A percentile compares a stretch with the other conserved stretches of the same genome.
Conservation (phyloP, 2,329 filamentous ascomycete species). For the Colletotrichum limetticola region DNA sequence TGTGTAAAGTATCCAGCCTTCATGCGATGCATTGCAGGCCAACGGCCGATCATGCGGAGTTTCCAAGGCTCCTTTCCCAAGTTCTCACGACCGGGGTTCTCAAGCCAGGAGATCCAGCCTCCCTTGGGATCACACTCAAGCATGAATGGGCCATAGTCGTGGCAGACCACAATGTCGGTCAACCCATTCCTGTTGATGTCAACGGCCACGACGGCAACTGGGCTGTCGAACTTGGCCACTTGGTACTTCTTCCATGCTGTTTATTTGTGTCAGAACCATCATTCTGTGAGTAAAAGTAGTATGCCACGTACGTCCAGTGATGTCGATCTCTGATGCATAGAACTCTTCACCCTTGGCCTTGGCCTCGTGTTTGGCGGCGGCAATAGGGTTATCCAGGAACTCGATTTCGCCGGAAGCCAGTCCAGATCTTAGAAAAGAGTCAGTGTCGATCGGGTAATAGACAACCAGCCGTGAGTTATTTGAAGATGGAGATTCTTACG, state of each 20-base stretch:
- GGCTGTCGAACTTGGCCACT: neutral
- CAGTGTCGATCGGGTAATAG: neutral
- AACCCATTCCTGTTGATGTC: slow-evolving; percentile 4
- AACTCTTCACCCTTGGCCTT: neutral
- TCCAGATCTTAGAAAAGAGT: neutral
- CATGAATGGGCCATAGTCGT: slow-evolving; percentile 7
- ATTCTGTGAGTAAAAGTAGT: neutral
- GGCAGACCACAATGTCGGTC: neutral
- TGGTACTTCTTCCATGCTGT: neutral
- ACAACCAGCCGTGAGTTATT: no score
- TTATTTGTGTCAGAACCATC: neutral
- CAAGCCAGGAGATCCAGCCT: slow-evolving; percentile 8
- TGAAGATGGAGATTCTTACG: neutral
- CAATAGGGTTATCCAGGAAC: neutral
- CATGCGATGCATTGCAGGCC: slow-evolving; percentile 1
- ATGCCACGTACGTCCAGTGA: neutral
- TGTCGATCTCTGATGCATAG: neutral
- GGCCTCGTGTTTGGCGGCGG: neutral
- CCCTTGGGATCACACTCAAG: neutral
- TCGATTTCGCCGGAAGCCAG: neutral
- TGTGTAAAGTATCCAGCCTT: slow-evolving; percentile 3
- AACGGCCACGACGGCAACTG: neutral
- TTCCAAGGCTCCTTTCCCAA: neutral
- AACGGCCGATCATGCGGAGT: neutral
- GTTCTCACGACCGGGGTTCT: slow-evolving; percentile 1